phyloP scores from a whole-genome alignment of 805 yeast species.

The Metahyphopichia silvanorum region DNA sequence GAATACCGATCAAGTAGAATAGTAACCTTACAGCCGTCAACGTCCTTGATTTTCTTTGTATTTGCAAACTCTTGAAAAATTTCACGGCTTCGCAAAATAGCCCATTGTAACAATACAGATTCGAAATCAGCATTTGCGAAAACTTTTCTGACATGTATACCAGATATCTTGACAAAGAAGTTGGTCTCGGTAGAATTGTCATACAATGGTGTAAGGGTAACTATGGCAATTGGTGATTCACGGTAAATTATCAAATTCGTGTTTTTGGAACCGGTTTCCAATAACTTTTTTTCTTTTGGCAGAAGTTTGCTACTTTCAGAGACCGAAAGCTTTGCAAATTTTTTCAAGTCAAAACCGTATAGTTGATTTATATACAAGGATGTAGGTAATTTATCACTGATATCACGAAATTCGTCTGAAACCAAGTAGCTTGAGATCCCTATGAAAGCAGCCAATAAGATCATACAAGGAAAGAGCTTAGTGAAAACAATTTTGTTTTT shows the following conservation, averaged over 20 bases:
- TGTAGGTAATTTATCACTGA: constrained; percentile 26
- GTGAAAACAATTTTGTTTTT: background rate
- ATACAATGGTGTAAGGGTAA: constrained; percentile 42
- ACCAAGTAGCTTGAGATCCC: constrained; percentile 38
- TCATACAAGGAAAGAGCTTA: constrained; percentile 29
- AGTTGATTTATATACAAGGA: constrained; percentile 21
- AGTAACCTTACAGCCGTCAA: constrained; percentile 28
- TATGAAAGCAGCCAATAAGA: constrained; percentile 33
- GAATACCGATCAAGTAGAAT: constrained; percentile 49
- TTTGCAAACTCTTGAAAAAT: constrained; percentile 30
- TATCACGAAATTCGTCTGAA: constrained; percentile 46
- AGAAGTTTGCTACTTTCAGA: constrained; percentile 13
- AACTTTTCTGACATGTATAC: constrained; percentile 64
- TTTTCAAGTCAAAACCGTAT: constrained; percentile 52
- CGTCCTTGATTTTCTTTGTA: constrained; percentile 21
- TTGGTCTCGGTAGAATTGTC: constrained; percentile 38
- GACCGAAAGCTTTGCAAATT: constrained; percentile 37
- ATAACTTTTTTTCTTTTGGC: constrained; percentile 21
- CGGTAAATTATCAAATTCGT: constrained; percentile 60
- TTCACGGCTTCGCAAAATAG: constrained; percentile 44
- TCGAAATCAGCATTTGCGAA: constrained; percentile 63
- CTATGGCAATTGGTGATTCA: constrained; percentile 67
- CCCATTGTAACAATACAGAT: constrained; percentile 62
- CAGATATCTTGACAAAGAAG: constrained; percentile 51
- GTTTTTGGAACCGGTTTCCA: constrained; percentile 36